A percentile compares a stretch with the other conserved stretches of the same genome.
phyloP scores from a whole-genome alignment of 2,329 filamentous ascomycete genomes.

The Colletotrichum ledebouriae region DNA sequence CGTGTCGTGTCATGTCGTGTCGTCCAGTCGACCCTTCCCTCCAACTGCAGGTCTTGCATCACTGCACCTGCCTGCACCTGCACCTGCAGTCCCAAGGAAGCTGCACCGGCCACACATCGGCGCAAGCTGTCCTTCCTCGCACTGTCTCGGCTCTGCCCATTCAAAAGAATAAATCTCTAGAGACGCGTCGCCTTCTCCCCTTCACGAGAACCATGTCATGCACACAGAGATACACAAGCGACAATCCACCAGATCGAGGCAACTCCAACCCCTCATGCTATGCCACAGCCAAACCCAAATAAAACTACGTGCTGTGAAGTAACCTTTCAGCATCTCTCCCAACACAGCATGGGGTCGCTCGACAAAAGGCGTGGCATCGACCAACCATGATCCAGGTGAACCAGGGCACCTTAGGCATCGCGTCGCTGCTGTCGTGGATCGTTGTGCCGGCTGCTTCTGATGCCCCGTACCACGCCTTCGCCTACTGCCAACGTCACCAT shows the following conservation, averaged over 20 bases:
- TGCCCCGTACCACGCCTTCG: conserved; percentile 14
- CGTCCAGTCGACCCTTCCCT: conserved; percentile 9
- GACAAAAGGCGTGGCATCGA: conserved; percentile 8
- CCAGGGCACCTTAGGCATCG: conserved; percentile 8
- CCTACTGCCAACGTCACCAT: conserved; percentile 9
- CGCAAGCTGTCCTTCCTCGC: conserved; percentile 11
- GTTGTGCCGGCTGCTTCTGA: conserved; percentile 24
- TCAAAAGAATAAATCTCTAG: background rate
- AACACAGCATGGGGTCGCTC: conserved; percentile 1
- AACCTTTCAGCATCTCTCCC: background rate
- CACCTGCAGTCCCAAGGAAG: background rate
- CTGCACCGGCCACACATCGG: conserved; percentile 2
- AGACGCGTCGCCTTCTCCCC: conserved; percentile 11
- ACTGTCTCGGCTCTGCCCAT: conserved; percentile 25
- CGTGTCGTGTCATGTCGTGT: background rate
- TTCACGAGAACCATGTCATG: conserved; percentile 27
- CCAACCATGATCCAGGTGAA: conserved; percentile 20
- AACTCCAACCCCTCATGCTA: conserved; percentile 13
- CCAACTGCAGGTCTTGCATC: conserved; percentile 2
- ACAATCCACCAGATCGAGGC: conserved; percentile 18
- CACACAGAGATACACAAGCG: conserved; percentile 17
- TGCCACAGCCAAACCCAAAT: conserved; percentile 26
- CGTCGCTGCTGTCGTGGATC: conserved; percentile 25
- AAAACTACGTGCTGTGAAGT: conserved; percentile 5
- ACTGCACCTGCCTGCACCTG: conserved; percentile 1